phyloP scores from a whole-genome alignment of 2,329 filamentous ascomycete genomes.

The Fusarium scirpi region DNA sequence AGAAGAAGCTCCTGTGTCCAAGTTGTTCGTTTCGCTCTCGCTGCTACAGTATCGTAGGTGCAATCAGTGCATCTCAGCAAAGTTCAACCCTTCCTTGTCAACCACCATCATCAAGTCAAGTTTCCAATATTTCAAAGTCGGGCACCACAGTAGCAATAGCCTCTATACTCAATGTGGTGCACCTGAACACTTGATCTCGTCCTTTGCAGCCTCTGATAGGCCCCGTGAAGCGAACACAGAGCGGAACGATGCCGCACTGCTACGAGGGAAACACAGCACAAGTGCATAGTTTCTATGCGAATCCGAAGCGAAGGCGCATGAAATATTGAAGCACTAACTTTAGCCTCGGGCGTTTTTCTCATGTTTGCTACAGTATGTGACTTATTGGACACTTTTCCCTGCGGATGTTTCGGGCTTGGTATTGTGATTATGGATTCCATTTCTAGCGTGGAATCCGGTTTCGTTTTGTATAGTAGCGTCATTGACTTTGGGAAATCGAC shows the following conservation, averaged over 20 bases:
- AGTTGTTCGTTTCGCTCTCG: conserved; percentile 1
- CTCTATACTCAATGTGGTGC: not conserved
- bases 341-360: conserved; percentile 2
- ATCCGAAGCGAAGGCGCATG: conserved; percentile 28
- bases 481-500: conserved; percentile 17
- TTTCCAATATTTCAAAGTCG: not conserved
- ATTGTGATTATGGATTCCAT: conserved; percentile 5
- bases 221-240: conserved; percentile 25
- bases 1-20: not conserved
- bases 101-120: not conserved
- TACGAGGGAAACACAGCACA: conserved; percentile 6
- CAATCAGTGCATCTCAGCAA: not conserved
- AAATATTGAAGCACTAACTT: conserved; percentile 24
- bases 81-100: not conserved
- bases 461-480: conserved; percentile 25
- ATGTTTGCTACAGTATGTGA: conserved; percentile 14
- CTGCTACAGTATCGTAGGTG: conserved; percentile 2
- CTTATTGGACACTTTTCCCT: not conserved
- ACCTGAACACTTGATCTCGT: conserved; percentile 7
- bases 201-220: conserved; percentile 25
- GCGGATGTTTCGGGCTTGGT: conserved; percentile 22
- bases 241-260: conserved; percentile 34
- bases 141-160: not conserved
- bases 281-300: conserved; percentile 4
- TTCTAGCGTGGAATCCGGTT: conserved; percentile 14